Base-by-base conservation (phyloP, 805 yeast species). In the Candida takata region DNA sequence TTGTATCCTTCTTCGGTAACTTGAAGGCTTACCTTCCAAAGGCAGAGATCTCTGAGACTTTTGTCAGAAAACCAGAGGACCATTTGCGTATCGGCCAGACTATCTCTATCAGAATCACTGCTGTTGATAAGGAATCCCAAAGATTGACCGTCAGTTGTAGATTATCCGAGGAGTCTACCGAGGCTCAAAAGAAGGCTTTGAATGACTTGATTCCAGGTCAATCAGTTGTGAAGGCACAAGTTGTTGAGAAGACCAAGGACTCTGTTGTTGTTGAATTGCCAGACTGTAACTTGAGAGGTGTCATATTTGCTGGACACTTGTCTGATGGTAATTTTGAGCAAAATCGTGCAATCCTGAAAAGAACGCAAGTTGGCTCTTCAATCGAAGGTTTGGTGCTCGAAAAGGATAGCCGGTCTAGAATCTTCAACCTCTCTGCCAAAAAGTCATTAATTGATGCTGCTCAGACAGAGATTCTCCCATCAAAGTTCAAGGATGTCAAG, bases 11-110 rank as follows among this genome's bases (percentile, higher is more conserved):
- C 53, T 88, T 85, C 52, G 95, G 92, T 36, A 68, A 70, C 35
- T 57, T 84, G 29, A 74, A 69, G 45, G 98, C 87, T 0, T 88
- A 76, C 55, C 65, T 92, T 42, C 97, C 98, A 21, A 76, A 79
- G 45, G 67, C 79, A 36, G 97, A 92, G 63, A 84, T 92, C 50
- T 81, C 94, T 36, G 97, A 92, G 60, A 77, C 95, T 1, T 84
- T 73, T 55, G 92, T 88, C 27, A 70, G 67, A 34, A 74, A 76
- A 37, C 87, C 95, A 14, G 74, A 72, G 45, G 90, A 87, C 46
- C 82, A 80, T 57, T 70, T 90, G 48, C 77, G 77, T 45, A 53
- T 83, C 12, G 95, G 95, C 5, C 97, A 92, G 61, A 79, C 95
- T 2, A 79, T 92, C 26, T 60, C 64, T 8, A 94, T 84, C 8